Base-by-base conservation (phyloP, 2,329 filamentous ascomycete species). In the Sarocladium brachiariae region DNA sequence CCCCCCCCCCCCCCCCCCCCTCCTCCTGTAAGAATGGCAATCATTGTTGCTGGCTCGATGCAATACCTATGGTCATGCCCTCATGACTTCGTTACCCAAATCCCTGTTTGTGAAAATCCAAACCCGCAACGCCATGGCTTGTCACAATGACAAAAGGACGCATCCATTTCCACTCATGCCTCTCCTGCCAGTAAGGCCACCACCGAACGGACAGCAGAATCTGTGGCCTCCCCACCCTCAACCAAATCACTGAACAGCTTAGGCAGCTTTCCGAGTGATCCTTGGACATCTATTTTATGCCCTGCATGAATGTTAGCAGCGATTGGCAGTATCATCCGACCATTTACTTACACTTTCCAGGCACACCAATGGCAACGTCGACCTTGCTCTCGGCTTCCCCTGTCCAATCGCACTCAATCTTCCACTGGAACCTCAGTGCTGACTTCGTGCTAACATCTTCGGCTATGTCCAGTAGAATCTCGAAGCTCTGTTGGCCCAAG, bases 361-460 rank as follows among this genome's bases (percentile, higher is more conserved):
- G 84, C 35, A 82, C 68, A 4, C 77, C 76, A 2, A 81, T 68
- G 54, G 78, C 61, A 10, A 83, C 69, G 4, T 67, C 68, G 14
- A 87, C 65, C 39, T 70, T 70, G 56, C 77, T 86, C 58, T 77
- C 75, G 4, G 81, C 84, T 60, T 88, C 85, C 5, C 85, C 85
- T 0, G 83, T 84, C 84, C 84, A 88, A 63, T 88, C 84, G 58
- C 88, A 86, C 2, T 66, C 65, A 38, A 86, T 81, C 43, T 65
- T 70, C 85, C 85, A 89, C 51, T 74, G 70, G 1, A 88, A 66
- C 23, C 79, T 73, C 4, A 83, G 51, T 10, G 70, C 62, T 2
- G 75, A 69, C 25, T 43, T 46, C 41, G 3, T 49, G 11, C 16
- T 35, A 1, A 68, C 62, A 46, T 65, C 55, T 48, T 59, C 49